Conservation (phyloP, 2,329 filamentous ascomycete species). For the Penicillium sp. region DNA sequence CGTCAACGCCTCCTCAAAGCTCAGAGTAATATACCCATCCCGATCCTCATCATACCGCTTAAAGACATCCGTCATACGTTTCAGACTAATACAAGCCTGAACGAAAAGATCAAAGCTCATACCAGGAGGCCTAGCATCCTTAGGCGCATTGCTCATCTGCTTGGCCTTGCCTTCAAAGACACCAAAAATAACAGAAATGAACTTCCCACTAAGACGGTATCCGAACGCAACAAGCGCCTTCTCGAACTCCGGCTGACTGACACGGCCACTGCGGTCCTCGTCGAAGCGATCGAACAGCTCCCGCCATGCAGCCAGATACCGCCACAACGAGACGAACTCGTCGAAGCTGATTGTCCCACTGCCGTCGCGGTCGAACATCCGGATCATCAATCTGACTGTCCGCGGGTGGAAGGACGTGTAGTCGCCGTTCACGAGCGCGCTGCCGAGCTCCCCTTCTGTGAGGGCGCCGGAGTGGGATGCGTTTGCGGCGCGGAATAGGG, state of each 20-base stretch:
- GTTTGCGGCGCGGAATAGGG: conserved; percentile 84
- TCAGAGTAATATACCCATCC: conserved; percentile 80
- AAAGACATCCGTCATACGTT: conserved; percentile 98
- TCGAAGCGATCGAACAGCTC: conserved; percentile 93
- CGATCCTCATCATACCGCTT: conserved; percentile 97
- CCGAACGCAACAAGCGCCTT: conserved; percentile 88
- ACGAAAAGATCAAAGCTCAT: conserved; percentile 96
- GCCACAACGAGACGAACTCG: conserved; percentile 94
- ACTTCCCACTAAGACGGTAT: conserved; percentile 75
- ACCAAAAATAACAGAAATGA: conserved; percentile 74
- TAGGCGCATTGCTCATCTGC: conserved; percentile 32
- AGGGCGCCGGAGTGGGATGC: conserved; percentile 67
- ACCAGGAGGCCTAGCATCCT: conserved; percentile 41
- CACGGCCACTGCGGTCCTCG: conserved; percentile 74
- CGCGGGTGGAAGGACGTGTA: conserved; percentile 88
- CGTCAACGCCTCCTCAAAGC: conserved; percentile 71
- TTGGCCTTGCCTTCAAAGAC: conserved; percentile 64
- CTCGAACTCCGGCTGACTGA: conserved; percentile 75
- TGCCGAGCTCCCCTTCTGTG: conserved; percentile 74
- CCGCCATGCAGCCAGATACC: conserved; percentile 88
- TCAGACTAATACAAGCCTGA: conserved; percentile 90
- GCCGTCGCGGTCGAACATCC: conserved; percentile 94
- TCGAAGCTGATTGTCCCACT: conserved; percentile 84
- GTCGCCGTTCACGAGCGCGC: conserved; percentile 90
- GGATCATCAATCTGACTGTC: conserved; percentile 97